Conservation (phyloP, 257 asterid species). For the Solanum virginianum region DNA sequence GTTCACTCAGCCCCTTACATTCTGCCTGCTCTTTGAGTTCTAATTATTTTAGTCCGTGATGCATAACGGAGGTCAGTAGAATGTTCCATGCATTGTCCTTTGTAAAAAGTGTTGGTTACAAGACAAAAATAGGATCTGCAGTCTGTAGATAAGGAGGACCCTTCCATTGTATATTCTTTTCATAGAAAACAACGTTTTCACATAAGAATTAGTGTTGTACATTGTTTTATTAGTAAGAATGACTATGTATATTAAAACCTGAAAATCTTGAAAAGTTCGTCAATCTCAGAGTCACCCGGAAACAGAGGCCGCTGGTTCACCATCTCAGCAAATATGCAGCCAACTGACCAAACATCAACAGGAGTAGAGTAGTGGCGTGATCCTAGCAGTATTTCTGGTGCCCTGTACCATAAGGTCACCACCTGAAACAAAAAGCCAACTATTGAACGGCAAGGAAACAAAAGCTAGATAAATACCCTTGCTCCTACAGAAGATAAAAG, state of each 20-base stretch:
- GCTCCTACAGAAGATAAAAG: not conserved
- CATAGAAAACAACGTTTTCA: not conserved
- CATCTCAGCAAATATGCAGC: conserved; percentile 98
- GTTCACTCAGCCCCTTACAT: not conserved
- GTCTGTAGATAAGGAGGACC: not conserved
- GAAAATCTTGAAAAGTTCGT: conserved; percentile 75
- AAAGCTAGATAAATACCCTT: not conserved
- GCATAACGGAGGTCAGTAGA: not conserved
- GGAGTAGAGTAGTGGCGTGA: conserved; percentile 92
- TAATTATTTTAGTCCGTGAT: not conserved
- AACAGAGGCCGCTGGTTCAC: conserved; percentile 65
- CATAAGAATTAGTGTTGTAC: not conserved
- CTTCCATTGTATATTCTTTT: not conserved
- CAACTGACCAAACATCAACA: conserved; percentile 94
- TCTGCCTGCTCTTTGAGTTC: not conserved
- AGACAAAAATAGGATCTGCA: not conserved
- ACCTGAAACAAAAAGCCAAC: conserved; percentile 37
- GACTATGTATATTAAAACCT: conserved; percentile 36
- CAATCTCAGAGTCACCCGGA: conserved; percentile 97
- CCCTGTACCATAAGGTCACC: conserved; percentile 96
- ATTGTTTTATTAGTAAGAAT: not conserved
- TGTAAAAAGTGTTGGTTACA: not conserved
- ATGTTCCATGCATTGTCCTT: not conserved
- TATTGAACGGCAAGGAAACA: not conserved
- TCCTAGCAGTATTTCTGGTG: conserved; percentile 95